Evolutionary conservation across 768 basidiomycete species (phyloP), one percentile per base, ranked within the genome.

Genomic region (Hemileccinum impolitum): DNA sequence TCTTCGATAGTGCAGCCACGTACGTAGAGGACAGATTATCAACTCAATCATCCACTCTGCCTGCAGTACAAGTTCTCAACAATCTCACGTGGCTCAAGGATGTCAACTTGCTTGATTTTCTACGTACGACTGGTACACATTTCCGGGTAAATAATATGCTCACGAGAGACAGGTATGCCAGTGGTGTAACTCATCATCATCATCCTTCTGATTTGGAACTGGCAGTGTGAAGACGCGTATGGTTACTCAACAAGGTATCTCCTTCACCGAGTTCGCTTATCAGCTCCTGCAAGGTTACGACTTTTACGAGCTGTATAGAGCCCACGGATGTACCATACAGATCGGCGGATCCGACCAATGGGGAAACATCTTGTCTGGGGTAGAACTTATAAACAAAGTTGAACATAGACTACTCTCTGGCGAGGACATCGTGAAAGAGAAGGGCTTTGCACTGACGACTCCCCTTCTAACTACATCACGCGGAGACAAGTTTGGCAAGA

Each of bases 261-360:
- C 94, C n/a, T 99, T 95, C 72, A 93, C 94, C 17, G 96, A 99
- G 65, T 98, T 99, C 70, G 84, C 90, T 4, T 99, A 99, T 66
- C 96, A 99, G 62, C 81, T 99, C 19, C 77, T 99, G 23, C 96
- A 99, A 71, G 96, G 93, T 11, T 90, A 94, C 70, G 96, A 99
- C 69, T 99, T 96, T 70, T 79, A 86, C 56, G 74, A 84, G 57
- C 76, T 99, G 9, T 71, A 87, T 64, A 74, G 75, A 54, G 65
- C 76, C 18, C 73, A 79, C 45, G 75, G 74, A 4, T 97, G 95
- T 67, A 79, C 80, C 13, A 79, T 96, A 37, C 96, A 99, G 68
- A 71, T 98, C 36, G 96, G 96, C 42, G 96, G 96, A 10, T 94
- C 93, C 0, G 96, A 99, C 66, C 96, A 99, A 67, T 96, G 94